Evolutionary conservation across 495 filamentous ascomycete genomes (phyloP).

Genomic region (Poronia punctata): DNA sequence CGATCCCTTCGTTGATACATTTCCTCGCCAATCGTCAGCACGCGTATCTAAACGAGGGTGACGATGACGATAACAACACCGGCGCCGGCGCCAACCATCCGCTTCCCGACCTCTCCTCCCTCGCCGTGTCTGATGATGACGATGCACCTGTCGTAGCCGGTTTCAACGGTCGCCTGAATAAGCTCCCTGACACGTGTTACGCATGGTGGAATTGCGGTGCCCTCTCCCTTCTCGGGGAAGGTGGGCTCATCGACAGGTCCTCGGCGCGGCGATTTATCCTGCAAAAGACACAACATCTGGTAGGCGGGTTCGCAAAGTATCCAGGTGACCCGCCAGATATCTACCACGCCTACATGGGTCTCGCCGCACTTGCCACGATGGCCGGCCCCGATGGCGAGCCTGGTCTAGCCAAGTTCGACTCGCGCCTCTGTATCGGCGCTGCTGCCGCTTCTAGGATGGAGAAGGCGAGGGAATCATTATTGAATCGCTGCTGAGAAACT

Average conservation of each 20-base stretch:
- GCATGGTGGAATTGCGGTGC: slow-evolving; percentile 80
- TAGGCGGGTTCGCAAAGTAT: slow-evolving; percentile 85
- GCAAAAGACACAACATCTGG: slow-evolving; percentile 79
- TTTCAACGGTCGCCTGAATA: slow-evolving; percentile 85
- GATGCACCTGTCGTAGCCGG: slow-evolving; percentile 37
- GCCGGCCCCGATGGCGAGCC: slow-evolving; percentile 33
- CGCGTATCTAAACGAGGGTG: slow-evolving; percentile 41
- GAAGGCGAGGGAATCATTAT: slow-evolving; percentile 25
- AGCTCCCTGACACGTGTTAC: slow-evolving; percentile 89
- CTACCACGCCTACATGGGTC: slow-evolving; percentile 82
- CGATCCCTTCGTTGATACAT: slow-evolving; percentile 27
- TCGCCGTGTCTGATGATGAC: slow-evolving; percentile 27
- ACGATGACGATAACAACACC: slow-evolving; percentile 43
- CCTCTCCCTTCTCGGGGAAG: slow-evolving; percentile 58
- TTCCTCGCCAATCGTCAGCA: slow-evolving; percentile 60
- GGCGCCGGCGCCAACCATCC: slow-evolving; percentile 29
- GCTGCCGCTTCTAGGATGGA: slow-evolving; percentile 40
- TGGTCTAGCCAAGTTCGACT: slow-evolving; percentile 57
- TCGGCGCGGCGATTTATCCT: slow-evolving; percentile 71
- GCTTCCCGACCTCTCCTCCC: slow-evolving; percentile 31
- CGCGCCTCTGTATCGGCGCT: slow-evolving; percentile 58
- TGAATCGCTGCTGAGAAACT: slow-evolving; percentile 4
- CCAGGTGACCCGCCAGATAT: slow-evolving; percentile 81
- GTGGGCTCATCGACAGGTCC: slow-evolving; percentile 50
- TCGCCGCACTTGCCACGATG: slow-evolving; percentile 67